Evolutionary conservation across 169 alveolate genomes (phyloP).

Genomic region (Neospora caninum): DNA sequence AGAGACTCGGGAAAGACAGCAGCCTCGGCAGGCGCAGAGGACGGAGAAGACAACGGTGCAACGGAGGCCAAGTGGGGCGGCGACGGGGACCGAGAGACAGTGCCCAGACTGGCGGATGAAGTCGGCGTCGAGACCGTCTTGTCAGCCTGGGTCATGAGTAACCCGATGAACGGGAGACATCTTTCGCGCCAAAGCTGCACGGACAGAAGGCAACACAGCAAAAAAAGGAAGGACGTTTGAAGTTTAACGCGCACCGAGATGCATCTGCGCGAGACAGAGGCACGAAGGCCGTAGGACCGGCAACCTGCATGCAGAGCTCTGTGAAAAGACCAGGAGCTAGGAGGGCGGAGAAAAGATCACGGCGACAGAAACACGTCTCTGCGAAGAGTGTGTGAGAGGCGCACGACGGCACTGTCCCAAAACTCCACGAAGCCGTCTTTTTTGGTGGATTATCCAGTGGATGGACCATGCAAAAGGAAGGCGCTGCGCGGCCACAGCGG

Average conservation of each 20-base stretch:
- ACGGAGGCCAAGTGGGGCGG: slow-evolving; percentile 13
- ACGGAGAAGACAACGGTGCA: slow-evolving; percentile 11
- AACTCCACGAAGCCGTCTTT: too few species aligned
- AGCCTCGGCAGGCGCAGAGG: background rate
- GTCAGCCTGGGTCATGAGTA: background rate
- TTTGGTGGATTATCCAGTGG: too few species aligned
- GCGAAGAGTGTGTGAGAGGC: too few species aligned
- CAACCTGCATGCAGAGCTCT: too few species aligned
- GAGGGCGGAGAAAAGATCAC: too few species aligned
- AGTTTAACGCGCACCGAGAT: background rate
- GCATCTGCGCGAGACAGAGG: too few species aligned
- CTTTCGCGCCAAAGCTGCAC: slow-evolving; percentile 5
- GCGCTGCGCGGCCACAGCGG: too few species aligned
- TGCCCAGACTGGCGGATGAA: background rate
- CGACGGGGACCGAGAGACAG: background rate
- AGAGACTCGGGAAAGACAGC: background rate
- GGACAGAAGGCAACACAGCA: background rate
- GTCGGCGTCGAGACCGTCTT: background rate
- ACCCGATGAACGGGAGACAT: slow-evolving; percentile 11
- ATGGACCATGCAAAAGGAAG: too few species aligned
- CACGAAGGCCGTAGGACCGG: too few species aligned
- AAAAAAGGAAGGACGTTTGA: background rate
- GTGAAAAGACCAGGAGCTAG: too few species aligned
- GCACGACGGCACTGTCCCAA: too few species aligned
- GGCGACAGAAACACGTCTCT: too few species aligned